These are phyloP conservation scores for Ustilago tritici DNA, from an alignment of 1,284 basidiomycete genomes.

Conservation along the genomic window DNA sequence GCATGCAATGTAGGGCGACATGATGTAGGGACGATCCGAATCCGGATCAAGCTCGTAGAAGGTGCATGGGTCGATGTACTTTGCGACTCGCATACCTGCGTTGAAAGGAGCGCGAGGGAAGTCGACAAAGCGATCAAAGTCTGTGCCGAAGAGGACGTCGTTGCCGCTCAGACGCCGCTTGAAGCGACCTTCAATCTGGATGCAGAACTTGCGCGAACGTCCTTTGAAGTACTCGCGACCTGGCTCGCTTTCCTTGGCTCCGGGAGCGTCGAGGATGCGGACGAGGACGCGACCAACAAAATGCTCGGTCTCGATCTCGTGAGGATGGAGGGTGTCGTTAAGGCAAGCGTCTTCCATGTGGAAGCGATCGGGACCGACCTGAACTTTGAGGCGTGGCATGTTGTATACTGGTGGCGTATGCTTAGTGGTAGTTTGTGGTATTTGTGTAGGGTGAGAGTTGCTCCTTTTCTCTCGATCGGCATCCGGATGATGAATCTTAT, in stretches of 20 bases:
- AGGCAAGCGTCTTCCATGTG: slow-evolving; percentile 67
- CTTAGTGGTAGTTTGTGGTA: not conserved
- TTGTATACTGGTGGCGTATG: not conserved
- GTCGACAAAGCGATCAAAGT: slow-evolving; percentile 67
- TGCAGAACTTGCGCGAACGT: slow-evolving; percentile 70
- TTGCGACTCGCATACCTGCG: slow-evolving; percentile 70
- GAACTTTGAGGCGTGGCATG: slow-evolving; percentile 68
- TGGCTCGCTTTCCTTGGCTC: slow-evolving; percentile 61
- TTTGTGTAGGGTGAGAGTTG: not conserved
- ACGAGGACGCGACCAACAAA: slow-evolving; percentile 71
- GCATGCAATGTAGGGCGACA: slow-evolving; percentile 71
- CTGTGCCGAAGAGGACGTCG: slow-evolving; percentile 65
- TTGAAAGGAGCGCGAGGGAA: slow-evolving; percentile 69
- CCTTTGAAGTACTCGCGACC: slow-evolving; percentile 67
- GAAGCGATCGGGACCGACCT: slow-evolving; percentile 69
- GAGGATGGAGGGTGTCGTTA: slow-evolving; percentile 68
- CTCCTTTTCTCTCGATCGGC: not conserved
- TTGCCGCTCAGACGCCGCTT: slow-evolving; percentile 64
- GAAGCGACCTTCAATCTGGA: slow-evolving; percentile 71
- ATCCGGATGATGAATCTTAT: not conserved
- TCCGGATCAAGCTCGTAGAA: slow-evolving; percentile 67
- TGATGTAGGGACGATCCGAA: slow-evolving; percentile 71
- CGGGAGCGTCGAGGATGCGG: slow-evolving; percentile 69
- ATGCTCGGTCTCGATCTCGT: slow-evolving; percentile 70
- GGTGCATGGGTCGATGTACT: slow-evolving; percentile 70